Evolutionary conservation across 148 eudicot genomes (phyloP).

Genomic region (Rhododendron molle): DNA sequence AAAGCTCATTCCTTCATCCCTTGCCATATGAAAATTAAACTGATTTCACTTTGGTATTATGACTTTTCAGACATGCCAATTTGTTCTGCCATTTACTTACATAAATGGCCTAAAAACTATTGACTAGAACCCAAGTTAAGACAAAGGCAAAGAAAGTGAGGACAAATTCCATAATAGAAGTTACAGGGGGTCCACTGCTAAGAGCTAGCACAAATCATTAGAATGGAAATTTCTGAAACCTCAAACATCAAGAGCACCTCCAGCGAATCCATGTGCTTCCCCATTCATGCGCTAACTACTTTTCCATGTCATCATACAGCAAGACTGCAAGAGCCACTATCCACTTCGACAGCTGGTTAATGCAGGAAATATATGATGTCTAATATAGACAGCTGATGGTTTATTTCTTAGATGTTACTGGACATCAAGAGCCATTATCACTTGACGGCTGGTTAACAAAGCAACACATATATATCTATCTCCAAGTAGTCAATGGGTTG

Average conservation of each 20-base stretch:
- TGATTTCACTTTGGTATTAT: background rate
- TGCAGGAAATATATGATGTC: background rate
- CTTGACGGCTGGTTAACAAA: background rate
- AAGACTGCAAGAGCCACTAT: background rate
- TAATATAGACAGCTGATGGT: background rate
- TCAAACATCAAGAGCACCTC: background rate
- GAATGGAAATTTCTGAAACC: background rate
- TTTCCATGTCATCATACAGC: background rate
- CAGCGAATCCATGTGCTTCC: background rate
- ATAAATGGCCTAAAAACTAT: background rate
- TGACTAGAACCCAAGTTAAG: background rate
- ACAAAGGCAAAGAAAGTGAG: background rate
- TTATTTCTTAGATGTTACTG: background rate
- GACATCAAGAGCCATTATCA: background rate
- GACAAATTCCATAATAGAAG: background rate
- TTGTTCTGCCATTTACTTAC: background rate
- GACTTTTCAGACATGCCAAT: background rate
- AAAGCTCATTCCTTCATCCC: slow-evolving; percentile 3
- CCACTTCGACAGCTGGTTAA: background rate
- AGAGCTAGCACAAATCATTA: background rate
- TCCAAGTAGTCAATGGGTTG: background rate
- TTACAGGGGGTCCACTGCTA: background rate
- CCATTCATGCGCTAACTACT: background rate
- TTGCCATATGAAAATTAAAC: background rate
- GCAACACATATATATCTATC: background rate